phyloP scores from a whole-genome alignment of 768 basidiomycete species.

The Candolleomyces aberdarensis region DNA sequence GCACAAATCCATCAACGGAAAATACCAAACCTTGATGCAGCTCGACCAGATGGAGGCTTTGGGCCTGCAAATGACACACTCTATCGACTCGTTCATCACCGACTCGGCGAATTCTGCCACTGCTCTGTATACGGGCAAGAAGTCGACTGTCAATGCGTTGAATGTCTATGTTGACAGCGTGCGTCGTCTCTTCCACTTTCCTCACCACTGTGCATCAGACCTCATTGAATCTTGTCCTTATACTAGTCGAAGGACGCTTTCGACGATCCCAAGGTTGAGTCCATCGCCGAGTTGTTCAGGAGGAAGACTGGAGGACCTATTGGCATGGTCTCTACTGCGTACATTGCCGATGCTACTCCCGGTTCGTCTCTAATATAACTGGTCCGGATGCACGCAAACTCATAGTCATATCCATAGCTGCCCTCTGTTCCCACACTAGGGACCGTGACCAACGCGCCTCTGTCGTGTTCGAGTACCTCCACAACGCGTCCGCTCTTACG shows the following conservation, averaged over 20 bases:
- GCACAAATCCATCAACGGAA: slow-evolving; percentile 45
- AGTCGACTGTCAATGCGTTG: slow-evolving; percentile 38
- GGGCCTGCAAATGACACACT: slow-evolving; percentile 49
- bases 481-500: slow-evolving; percentile 29
- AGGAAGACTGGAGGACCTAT: slow-evolving; percentile 35
- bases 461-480: slow-evolving; percentile 37
- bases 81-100: slow-evolving; percentile 45
- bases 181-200: slow-evolving; percentile 10
- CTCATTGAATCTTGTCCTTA: background rate
- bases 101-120: slow-evolving; percentile 48
- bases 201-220: background rate
- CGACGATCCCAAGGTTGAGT: slow-evolving; percentile 44
- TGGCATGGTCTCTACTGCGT: slow-evolving; percentile 45
- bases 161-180: slow-evolving; percentile 44
- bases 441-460: slow-evolving; percentile 31
- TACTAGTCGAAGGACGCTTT: slow-evolving; percentile 35
- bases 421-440: slow-evolving; percentile 40
- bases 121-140: slow-evolving; percentile 43
- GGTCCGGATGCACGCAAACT: background rate
- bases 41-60: slow-evolving; percentile 45
- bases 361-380: slow-evolving; percentile 18
- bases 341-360: slow-evolving; percentile 43
- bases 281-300: slow-evolving; percentile 43
- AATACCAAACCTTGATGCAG: slow-evolving; percentile 45
- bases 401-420: slow-evolving; percentile 21